These are phyloP conservation scores for Wickerhamomyces canadensis DNA, from an alignment of 805 yeast genomes.

Conservation along the genomic window DNA sequence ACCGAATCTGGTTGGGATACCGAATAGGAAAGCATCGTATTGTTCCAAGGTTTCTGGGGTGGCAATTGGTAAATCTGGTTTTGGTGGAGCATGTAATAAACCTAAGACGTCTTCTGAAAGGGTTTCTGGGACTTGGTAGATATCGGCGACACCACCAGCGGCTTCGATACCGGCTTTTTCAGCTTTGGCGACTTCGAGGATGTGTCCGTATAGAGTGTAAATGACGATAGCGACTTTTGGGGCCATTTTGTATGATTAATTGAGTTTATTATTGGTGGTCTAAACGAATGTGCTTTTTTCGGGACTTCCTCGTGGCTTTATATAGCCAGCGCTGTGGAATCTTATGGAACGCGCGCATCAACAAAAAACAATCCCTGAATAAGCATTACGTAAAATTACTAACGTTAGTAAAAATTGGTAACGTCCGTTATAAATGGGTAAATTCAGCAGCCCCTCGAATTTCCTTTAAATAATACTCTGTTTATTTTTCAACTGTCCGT, in stretches of 20 bases:
- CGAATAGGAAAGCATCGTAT: constrained; percentile 73
- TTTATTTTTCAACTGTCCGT: too few species aligned
- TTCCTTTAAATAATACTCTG: too few species aligned
- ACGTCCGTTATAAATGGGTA: too few species aligned
- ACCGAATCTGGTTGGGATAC: constrained; percentile 79
- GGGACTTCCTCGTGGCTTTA: too few species aligned
- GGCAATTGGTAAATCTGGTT: constrained; percentile 53
- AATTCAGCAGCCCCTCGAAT: too few species aligned
- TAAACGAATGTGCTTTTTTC: not conserved
- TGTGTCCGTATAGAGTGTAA: constrained; percentile 80
- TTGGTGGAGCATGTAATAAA: constrained; percentile 61
- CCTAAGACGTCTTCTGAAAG: constrained; percentile 55
- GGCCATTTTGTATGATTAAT: constrained; percentile 22
- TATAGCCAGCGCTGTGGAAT: too few species aligned
- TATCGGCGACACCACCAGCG: constrained; percentile 64
- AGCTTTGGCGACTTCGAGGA: constrained; percentile 62
- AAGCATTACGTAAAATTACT: not conserved
- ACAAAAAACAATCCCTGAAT: too few species aligned
- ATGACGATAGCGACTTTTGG: constrained; percentile 47
- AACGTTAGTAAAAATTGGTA: not conserved
- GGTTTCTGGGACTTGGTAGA: constrained; percentile 81
- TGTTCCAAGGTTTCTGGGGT: constrained; percentile 46
- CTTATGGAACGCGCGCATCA: too few species aligned
- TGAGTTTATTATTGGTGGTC: not conserved
- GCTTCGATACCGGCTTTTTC: constrained; percentile 64